phyloP scores from a whole-genome alignment of 441 rosid genomes.

The Biscutella laevigata region DNA sequence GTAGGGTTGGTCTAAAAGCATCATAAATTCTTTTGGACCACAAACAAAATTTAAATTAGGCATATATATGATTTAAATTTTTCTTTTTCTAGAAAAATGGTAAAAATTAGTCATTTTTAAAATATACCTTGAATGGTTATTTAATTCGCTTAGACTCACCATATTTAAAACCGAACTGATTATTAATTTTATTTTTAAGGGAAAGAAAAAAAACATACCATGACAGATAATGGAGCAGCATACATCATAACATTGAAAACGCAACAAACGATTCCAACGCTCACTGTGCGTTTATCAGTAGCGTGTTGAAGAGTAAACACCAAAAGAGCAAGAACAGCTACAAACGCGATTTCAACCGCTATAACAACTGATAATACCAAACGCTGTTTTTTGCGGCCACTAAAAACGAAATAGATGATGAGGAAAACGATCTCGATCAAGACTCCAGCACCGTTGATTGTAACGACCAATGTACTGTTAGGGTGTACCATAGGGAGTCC shows the following conservation, averaged over 20 bases:
- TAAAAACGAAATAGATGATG: slow-evolving; percentile 34
- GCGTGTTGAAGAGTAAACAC: slow-evolving; percentile 43
- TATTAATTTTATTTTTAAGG: background rate
- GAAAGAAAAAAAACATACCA: slow-evolving; percentile 36
- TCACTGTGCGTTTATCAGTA: slow-evolving; percentile 35
- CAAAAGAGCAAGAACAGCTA: slow-evolving; percentile 25
- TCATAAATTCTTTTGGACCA: too few relatives aligned
- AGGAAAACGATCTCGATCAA: slow-evolving; percentile 49
- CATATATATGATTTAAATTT: too few relatives aligned
- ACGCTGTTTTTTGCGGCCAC: slow-evolving; percentile 36
- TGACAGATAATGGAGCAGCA: slow-evolving; percentile 72
- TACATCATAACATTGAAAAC: slow-evolving; percentile 69
- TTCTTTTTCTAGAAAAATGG: too few relatives aligned
- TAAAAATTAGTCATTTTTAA: too few relatives aligned
- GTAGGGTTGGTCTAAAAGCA: too few relatives aligned
- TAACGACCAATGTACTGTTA: slow-evolving; percentile 51
- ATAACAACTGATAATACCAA: slow-evolving; percentile 23
- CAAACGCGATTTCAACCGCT: slow-evolving; percentile 34
- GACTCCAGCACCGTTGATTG: slow-evolving; percentile 64
- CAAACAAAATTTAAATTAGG: too few relatives aligned
- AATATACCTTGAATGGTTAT: too few relatives aligned
- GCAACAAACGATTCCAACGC: slow-evolving; percentile 55
- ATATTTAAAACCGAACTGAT: too few relatives aligned
- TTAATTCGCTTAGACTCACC: too few relatives aligned
- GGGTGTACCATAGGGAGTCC: slow-evolving; percentile 80